Base-by-base conservation (phyloP, 805 yeast species). In the Groenewaldozyma tartarivorans region DNA sequence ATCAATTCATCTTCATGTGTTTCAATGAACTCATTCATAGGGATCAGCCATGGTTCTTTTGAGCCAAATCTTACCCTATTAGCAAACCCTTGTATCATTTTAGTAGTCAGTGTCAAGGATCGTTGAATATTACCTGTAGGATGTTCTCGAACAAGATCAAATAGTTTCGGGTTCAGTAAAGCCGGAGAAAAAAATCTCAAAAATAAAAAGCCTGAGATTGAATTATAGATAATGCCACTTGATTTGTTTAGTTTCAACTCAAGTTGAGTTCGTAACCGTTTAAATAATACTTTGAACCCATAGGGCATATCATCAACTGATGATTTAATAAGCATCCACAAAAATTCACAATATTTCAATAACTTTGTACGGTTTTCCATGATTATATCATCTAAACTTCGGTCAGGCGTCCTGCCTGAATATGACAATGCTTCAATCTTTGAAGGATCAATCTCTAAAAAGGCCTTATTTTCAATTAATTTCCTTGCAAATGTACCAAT, bases 161-260 rank as follows among this genome's bases (percentile, higher is more conserved):
- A 87, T 37, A 88, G 60, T 52, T 85, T 86, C 0, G 98, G 98
- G 53, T 86, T 88, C 54, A 92, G 62, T 21, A 90, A 73, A 0
- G 95, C 95, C 0, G 98, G 97, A 52, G 96, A 87, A 48, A 87
- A 73, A 58, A 80, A 84, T 45, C 96, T 66, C 45, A 90, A 62
- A 56, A 90, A 92, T 9, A 90, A 63, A 52, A 92, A 83, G 1
- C 95, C 87, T 17, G 92, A 74, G 24, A 88, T 63, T 38, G 94
- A 82, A 53, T 87, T 81, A 44, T 81, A 64, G 13, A 24, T 24
- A 0, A 86, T 71, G 15, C 45, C 42, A 35, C 41, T 37, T 22
- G 40, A 42, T 35, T 44, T 51, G 5, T 38, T 42, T 35, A 44
- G 44, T 13, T 37, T 20, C 7, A 40, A 37, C n/a, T 29, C 20